Evolutionary conservation across 2,329 filamentous ascomycete species (phyloP).

Genomic region (Phialocephala sp.): DNA sequence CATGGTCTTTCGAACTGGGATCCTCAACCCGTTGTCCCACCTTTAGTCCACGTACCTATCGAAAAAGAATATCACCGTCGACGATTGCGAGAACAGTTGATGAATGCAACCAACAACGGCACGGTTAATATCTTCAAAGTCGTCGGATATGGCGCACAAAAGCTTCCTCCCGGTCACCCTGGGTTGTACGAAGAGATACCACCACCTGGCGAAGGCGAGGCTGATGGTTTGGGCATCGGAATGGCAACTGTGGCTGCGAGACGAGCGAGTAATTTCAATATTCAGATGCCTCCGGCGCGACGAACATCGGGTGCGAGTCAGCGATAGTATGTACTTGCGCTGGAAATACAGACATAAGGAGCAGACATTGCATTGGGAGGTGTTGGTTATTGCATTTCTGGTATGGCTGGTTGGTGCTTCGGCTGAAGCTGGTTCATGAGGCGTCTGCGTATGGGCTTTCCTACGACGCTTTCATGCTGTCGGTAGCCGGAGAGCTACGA

Average conservation of each 20-base stretch:
- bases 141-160: conserved; percentile 60
- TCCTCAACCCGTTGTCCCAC: conserved; percentile 77
- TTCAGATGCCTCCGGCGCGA: conserved; percentile 28
- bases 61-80: conserved; percentile 67
- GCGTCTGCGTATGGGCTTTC: neutral
- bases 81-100: conserved; percentile 68
- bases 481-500: neutral
- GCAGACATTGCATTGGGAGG: neutral
- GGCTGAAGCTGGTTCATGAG: neutral
- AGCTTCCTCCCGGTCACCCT: conserved; percentile 45
- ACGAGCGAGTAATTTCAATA: conserved; percentile 31
- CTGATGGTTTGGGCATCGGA: conserved; percentile 17
- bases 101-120: conserved; percentile 69
- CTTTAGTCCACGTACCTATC: conserved; percentile 65
- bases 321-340: conserved; percentile 1
- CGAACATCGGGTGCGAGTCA: conserved; percentile 18
- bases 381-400: neutral
- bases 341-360: neutral
- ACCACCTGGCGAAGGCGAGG: neutral
- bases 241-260: conserved; percentile 28
- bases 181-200: neutral
- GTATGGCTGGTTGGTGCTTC: neutral
- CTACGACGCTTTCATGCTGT: neutral
- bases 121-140: conserved; percentile 68
- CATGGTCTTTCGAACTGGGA: conserved; percentile 75